A percentile compares a stretch with the other conserved stretches of the same genome.
phyloP scores from a whole-genome alignment of 805 yeast genomes.

The Suhomyces sp. region DNA sequence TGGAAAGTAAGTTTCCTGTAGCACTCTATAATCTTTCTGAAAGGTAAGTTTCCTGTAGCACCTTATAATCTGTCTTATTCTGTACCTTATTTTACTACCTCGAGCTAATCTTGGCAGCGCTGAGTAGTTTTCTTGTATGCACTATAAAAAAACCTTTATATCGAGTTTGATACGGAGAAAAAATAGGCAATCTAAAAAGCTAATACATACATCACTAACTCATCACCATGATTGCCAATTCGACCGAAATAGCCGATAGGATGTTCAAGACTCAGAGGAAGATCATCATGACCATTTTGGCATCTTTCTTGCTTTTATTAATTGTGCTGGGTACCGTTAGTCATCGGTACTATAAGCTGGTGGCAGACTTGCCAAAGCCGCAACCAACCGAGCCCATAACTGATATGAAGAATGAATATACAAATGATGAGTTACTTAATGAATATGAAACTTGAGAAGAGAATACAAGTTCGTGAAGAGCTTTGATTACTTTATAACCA shows the following conservation, averaged over 20 bases:
- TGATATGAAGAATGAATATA: neutral
- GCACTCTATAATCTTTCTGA: no score
- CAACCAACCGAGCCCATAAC: neutral
- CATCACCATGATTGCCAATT: constrained; percentile 15
- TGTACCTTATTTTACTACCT: no score
- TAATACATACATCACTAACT: neutral
- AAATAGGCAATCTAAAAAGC: neutral
- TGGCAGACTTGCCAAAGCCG: neutral
- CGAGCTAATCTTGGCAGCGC: no score
- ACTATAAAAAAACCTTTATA: neutral
- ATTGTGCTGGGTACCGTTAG: constrained; percentile 10
- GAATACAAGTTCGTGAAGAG: no score
- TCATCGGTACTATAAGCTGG: neutral
- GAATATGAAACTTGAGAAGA: no score
- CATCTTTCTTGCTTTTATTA: constrained; percentile 22
- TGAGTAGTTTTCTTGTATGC: neutral
- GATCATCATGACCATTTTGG: constrained; percentile 20
- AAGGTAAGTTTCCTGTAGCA: no score
- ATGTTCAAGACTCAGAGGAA: constrained; percentile 33
- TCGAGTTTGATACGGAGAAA: neutral
- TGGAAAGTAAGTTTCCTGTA: no score
- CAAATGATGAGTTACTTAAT: neutral
- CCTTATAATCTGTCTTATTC: no score
- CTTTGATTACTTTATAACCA: no score
- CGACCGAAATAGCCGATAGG: constrained; percentile 27